Evolutionary conservation across 1,139 yeast species (phyloP).

Genomic region (Hemisphaericaspora subhashii): DNA sequence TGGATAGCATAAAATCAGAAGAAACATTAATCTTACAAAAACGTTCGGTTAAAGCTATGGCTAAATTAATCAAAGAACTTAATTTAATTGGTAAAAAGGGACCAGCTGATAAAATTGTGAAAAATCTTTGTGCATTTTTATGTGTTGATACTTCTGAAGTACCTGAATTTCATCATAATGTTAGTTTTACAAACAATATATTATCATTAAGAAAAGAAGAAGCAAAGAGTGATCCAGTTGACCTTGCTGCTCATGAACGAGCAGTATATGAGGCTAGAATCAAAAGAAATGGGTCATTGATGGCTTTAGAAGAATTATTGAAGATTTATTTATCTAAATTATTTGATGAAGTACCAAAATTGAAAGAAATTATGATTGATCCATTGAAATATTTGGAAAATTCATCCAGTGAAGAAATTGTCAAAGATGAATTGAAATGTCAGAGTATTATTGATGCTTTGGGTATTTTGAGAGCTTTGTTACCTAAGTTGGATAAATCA

Average conservation of each 20-base stretch:
- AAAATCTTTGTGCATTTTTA: conserved; percentile 86
- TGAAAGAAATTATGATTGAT: conserved; percentile 65
- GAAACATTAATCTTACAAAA: conserved; percentile 64
- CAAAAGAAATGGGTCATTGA: conserved; percentile 80
- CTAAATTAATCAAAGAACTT: conserved; percentile 61
- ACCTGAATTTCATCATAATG: conserved; percentile 82
- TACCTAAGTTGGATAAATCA: conserved; percentile 57
- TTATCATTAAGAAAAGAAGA: conserved; percentile 82
- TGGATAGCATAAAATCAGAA: conserved; percentile 90
- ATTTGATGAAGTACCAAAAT: conserved; percentile 65
- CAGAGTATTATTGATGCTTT: conserved; percentile 85
- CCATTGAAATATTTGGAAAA: conserved; percentile 47
- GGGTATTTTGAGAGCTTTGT: conserved; percentile 75
- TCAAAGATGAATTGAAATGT: conserved; percentile 54
- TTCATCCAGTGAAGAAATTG: conserved; percentile 33
- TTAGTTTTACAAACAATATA: conserved; percentile 54
- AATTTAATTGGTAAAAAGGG: conserved; percentile 57
- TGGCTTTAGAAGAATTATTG: conserved; percentile 62
- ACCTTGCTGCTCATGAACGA: conserved; percentile 60
- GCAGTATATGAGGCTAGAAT: conserved; percentile 73
- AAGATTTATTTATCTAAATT: conserved; percentile 51
- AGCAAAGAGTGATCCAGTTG: conserved; percentile 65
- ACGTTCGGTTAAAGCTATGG: conserved; percentile 70
- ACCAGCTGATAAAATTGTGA: conserved; percentile 85
- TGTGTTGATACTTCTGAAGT: conserved; percentile 97